Evolutionary conservation across 1,284 basidiomycete species (phyloP), one percentile per base, ranked within the genome.

Genomic region (Vanrija sp.): DNA sequence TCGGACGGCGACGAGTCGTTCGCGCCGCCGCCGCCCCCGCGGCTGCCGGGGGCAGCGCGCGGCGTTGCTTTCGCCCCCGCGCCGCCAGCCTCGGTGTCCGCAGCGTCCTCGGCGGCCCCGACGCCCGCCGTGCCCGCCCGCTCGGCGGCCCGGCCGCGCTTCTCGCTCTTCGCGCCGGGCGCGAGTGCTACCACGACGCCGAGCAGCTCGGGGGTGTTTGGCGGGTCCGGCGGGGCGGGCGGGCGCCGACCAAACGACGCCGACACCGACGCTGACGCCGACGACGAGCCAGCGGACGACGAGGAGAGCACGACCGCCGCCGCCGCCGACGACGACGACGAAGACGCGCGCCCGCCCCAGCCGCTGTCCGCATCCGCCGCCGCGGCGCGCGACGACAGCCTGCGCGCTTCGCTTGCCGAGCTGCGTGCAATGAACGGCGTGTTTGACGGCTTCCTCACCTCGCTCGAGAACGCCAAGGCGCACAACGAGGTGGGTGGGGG

Each of bases 401-500:
- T 77, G 26, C 51, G 68, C n/a, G 72, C 67, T 38, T 66, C 67
- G 12, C 57, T 77, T 21, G 72, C 68, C 46, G 74, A 76, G 60
- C 55, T 77, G 51, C 56, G 65, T 19, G 60, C 65, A 63, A 73
- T 77, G 65, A 76, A 76, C 54, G 63, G 69, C 38, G 70, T 73
- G 14, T 75, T 77, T 60, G 72, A 74, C 6, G 64, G 65, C 46
- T 72, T 75, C 29, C 47, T 74, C n/a, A 55, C 51, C 4, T 67
- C 74, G 23, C 46, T 77, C 26, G 68, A 70, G 48, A 65, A 64
- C 16, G 64, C 68, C 0, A 62, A 65, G 45, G 72, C 65, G 40
- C 74, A 75, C 54, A 75, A 75, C 45, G 64, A 74, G 63, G 75
- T 75, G 23, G 52, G 73, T 65, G 8, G 25, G 23, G 12, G 39